Base-by-base conservation (phyloP, 108 stramenopile genomes). In the Fistulifera pelliculosa region DNA sequence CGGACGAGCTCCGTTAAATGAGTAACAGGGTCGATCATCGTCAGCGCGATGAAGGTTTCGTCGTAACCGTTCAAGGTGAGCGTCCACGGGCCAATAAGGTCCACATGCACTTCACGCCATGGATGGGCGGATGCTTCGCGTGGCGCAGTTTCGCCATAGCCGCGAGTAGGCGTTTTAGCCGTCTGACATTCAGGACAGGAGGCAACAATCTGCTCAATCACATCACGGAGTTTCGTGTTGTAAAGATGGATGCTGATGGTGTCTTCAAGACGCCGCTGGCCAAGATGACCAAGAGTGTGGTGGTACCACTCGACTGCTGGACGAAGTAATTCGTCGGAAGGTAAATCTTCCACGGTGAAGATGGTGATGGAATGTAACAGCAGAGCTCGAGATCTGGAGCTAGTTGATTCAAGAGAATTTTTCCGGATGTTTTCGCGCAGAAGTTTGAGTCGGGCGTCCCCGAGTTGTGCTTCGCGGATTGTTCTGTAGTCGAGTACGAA, bases 81-180 rank as follows among this genome's bases (percentile, higher is more conserved):
- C 14, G 15, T 60, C 69, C 69, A 76, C 7, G 74, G 74, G 14
- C 74, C 69, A 17, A 76, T 71, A 18, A 71, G 54, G 49, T 76
- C 70, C 48, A 71, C 52, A 10, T 44, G 54, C 14, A 60, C 64
- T 52, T 64, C 49, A 23, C 60, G 17, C 62, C 68, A 76, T 3
- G 44, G 44, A 6, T 45, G 16, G 6, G 16, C 44, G 16, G 19
- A 19, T 5, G 11, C 19, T 17, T 45, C 44, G 19, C 44, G 44
- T 4, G 5, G 4, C 5, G 16, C 16, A 11, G 6, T 4, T 8
- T 45, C 7, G 16, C 44, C 44, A 11, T 8, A 45, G 0, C 61
- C 54, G n/a, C 47, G 1, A 11, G 44, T 35, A 13, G 27, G 31
- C 12, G 4, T 31, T 39, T 73, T 73, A 27, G 39, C 24, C 0